phyloP scores from a whole-genome alignment of 495 filamentous ascomycete genomes.

The Talaromyces trachyspermus region DNA sequence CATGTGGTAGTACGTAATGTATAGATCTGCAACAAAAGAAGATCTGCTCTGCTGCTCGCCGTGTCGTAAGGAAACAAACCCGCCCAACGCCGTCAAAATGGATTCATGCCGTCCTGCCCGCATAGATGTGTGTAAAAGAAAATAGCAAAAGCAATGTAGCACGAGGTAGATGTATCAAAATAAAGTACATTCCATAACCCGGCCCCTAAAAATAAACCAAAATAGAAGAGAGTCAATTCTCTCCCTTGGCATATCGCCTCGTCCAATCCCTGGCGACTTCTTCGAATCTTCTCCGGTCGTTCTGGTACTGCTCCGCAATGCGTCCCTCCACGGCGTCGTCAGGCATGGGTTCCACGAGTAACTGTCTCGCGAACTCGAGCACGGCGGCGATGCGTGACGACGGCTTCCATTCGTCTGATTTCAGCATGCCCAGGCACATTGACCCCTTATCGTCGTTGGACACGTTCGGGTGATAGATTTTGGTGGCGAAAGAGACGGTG shows the following conservation, averaged over 20 bases:
- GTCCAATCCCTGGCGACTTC: slow-evolving; percentile 81
- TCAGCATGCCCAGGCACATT: slow-evolving; percentile 88
- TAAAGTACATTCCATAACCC: too few relatives aligned
- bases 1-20: too few relatives aligned
- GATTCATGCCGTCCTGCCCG: too few relatives aligned
- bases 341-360: slow-evolving; percentile 81
- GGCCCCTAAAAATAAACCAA: too few relatives aligned
- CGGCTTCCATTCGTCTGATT: slow-evolving; percentile 92
- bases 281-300: slow-evolving; percentile 65
- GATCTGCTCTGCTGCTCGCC: too few relatives aligned
- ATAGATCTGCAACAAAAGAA: too few relatives aligned
- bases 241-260: slow-evolving; percentile 60
- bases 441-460: slow-evolving; percentile 86
- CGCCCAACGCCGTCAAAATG: too few relatives aligned
- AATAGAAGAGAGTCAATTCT: not conserved
- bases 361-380: slow-evolving; percentile 66
- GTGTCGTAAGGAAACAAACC: too few relatives aligned
- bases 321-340: slow-evolving; percentile 88
- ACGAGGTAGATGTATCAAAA: too few relatives aligned
- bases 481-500: slow-evolving; percentile 77
- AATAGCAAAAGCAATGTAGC: too few relatives aligned
- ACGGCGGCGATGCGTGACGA: slow-evolving; percentile 69
- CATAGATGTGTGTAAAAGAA: too few relatives aligned
- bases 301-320: slow-evolving; percentile 80
- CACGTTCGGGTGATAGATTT: slow-evolving; percentile 97